Percentiles rank a stretch among this genome's conserved stretches.
Conservation (phyloP, 2,329 filamentous ascomycete genomes). For the Geosmithia morbida region DNA sequence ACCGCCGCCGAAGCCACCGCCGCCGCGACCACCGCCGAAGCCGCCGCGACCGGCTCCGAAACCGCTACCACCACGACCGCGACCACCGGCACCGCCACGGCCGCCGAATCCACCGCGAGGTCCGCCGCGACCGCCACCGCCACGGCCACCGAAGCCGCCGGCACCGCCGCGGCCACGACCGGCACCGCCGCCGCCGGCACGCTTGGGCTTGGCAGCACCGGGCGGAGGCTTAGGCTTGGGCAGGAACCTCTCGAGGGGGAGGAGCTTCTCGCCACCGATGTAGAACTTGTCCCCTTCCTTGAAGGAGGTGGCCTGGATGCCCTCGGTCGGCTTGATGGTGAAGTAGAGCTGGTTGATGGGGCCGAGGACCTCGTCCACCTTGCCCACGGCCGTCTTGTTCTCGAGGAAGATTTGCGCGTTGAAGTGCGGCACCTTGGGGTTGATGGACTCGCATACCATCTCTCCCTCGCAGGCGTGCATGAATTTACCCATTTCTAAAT, state of each 20-base stretch:
- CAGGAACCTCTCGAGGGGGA: slow-evolving; percentile 91
- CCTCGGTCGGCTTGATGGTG: slow-evolving; percentile 93
- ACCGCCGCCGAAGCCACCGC: slow-evolving; percentile 3
- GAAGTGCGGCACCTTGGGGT: slow-evolving; percentile 95
- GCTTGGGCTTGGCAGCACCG: slow-evolving; percentile 48
- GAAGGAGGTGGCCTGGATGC: slow-evolving; percentile 89
- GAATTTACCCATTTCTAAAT: slow-evolving; percentile 74
- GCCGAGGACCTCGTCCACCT: slow-evolving; percentile 95
- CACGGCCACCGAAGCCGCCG: slow-evolving; percentile 5
- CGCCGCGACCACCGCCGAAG: slow-evolving; percentile 9
- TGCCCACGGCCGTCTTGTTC: slow-evolving; percentile 94
- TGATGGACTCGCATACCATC: slow-evolving; percentile 92
- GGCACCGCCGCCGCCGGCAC: slow-evolving; percentile 32
- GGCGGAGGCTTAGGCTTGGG: slow-evolving; percentile 73
- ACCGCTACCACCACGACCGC: slow-evolving; percentile 7
- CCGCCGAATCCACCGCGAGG: slow-evolving; percentile 1
- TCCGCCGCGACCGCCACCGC: slow-evolving; percentile 9
- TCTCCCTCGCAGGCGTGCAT: slow-evolving; percentile 93
- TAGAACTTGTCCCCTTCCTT: slow-evolving; percentile 96
- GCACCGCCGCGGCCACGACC: slow-evolving; percentile 11
- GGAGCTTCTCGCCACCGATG: slow-evolving; percentile 85
- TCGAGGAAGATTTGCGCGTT: slow-evolving; percentile 98
- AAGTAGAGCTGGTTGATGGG: slow-evolving; percentile 98
- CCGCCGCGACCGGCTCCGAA: slow-evolving; percentile 12
- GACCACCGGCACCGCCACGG: slow-evolving; percentile 7